Conservation (phyloP, 2,329 filamentous ascomycete genomes). For the Coniochaeta sp. region DNA sequence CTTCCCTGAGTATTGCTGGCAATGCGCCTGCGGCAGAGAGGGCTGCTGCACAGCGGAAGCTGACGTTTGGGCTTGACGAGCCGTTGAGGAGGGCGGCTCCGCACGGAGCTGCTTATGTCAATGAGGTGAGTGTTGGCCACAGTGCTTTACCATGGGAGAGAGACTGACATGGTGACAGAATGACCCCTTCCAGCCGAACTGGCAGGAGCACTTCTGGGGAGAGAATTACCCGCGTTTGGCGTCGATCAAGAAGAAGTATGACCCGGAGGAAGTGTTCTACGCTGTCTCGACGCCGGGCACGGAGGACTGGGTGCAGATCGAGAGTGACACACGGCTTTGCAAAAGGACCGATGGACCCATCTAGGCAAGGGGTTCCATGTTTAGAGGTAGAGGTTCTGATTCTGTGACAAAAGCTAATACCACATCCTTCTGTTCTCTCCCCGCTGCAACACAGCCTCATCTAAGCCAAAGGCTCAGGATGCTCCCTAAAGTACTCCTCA, state of each 20-base stretch:
- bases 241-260: conserved; percentile 12
- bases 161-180: not conserved
- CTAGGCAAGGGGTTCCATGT: no score
- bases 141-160: no score
- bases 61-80: conserved; percentile 23
- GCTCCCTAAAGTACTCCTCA: conserved; percentile 24
- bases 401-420: no score
- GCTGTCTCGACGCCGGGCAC: conserved; percentile 1
- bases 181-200: conserved; percentile 8
- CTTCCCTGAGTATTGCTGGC: conserved; percentile 18
- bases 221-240: conserved; percentile 8
- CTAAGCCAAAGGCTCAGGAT: conserved; percentile 13
- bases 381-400: no score
- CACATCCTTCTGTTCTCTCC: no score
- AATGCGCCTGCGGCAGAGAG: conserved; percentile 30
- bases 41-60: conserved; percentile 24
- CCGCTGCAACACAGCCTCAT: no score
- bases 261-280: conserved; percentile 10
- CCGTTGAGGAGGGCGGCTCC: conserved; percentile 17
- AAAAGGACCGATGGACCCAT: not conserved
- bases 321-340: not conserved
- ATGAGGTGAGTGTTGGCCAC: not conserved
- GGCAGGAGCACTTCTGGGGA: conserved; percentile 9
- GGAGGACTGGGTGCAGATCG: conserved; percentile 3
- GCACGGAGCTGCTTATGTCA: conserved; percentile 1